phyloP scores from a whole-genome alignment of 2,329 filamentous ascomycete genomes.

The Fonsecaea monophora region DNA sequence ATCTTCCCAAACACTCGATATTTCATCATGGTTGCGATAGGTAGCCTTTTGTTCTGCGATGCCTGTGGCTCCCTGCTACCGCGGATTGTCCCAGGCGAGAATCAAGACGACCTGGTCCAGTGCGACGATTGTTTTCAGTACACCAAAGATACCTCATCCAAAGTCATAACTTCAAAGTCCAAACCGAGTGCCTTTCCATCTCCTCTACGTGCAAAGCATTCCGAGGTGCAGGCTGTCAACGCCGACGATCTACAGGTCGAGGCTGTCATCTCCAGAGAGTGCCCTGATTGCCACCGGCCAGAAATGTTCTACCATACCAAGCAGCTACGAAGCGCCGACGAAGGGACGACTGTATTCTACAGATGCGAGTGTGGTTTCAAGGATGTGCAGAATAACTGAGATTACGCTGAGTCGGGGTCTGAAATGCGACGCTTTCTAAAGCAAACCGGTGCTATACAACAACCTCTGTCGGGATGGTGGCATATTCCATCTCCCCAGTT shows the following conservation, averaged over 20 bases:
- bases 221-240: slow-evolving; percentile 82
- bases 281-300: slow-evolving; percentile 78
- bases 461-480: slow-evolving; percentile 70
- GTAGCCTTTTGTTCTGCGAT: slow-evolving; percentile 88
- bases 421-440: slow-evolving; percentile 22
- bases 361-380: slow-evolving; percentile 84
- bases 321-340: slow-evolving; percentile 89
- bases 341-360: slow-evolving; percentile 92
- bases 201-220: slow-evolving; percentile 80
- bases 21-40: slow-evolving; percentile 78
- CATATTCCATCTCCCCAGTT: slow-evolving; percentile 87
- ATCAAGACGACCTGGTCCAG: slow-evolving; percentile 71
- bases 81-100: slow-evolving; percentile 69
- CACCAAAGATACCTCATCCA: slow-evolving; percentile 80
- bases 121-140: slow-evolving; percentile 87
- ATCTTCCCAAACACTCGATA: neutral
- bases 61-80: slow-evolving; percentile 92
- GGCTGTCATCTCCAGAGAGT: slow-evolving; percentile 71
- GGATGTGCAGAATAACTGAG: slow-evolving; percentile 52
- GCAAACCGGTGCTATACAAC: slow-evolving; percentile 16
- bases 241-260: slow-evolving; percentile 78
- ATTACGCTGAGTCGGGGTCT: slow-evolving; percentile 16
- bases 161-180: slow-evolving; percentile 79
- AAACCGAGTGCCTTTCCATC: slow-evolving; percentile 92
- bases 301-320: slow-evolving; percentile 85